Percentiles rank a stretch among this genome's conserved stretches.
phyloP scores from a whole-genome alignment of 352 stramenopile genomes.

The Globisporangium splendens region DNA sequence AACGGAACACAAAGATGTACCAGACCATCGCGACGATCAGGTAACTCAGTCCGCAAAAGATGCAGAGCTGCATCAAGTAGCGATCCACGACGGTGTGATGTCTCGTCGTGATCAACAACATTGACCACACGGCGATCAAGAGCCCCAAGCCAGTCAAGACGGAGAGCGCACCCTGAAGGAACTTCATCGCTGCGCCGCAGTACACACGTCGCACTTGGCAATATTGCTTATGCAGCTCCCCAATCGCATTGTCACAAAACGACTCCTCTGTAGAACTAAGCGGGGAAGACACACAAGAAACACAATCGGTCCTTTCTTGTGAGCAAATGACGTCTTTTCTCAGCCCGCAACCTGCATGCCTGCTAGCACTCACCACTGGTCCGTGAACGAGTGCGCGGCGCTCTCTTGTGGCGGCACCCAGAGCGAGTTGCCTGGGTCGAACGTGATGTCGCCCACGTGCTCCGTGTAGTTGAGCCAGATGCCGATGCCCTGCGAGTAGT shows the following conservation, averaged over 20 bases:
- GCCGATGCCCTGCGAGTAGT: conserved; percentile 76
- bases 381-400: conserved; percentile 44
- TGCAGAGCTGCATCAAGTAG: conserved; percentile 70
- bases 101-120: conserved; percentile 45
- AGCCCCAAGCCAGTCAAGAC: conserved; percentile 44
- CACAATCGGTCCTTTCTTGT: neutral
- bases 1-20: conserved; percentile 67
- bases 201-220: conserved; percentile 72
- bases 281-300: neutral
- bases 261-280: conserved; percentile 24
- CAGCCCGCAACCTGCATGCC: too few relatives aligned
- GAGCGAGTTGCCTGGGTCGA: conserved; percentile 74
- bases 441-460: conserved; percentile 58
- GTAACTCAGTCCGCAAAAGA: conserved; percentile 50
- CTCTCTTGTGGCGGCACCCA: conserved; percentile 69
- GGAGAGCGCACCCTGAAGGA: conserved; percentile 58
- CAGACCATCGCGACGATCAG: conserved; percentile 47
- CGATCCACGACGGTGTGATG: conserved; percentile 62
- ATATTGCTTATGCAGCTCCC: conserved; percentile 71
- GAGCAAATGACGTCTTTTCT: too few relatives aligned
- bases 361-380: conserved; percentile 46
- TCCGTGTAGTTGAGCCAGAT: conserved; percentile 84
- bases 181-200: conserved; percentile 50
- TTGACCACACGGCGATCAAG: conserved; percentile 42
- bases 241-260: conserved; percentile 50